These are phyloP conservation scores for Apiospora koreana DNA, from an alignment of 2,329 filamentous ascomycete genomes.

Conservation along the genomic window DNA sequence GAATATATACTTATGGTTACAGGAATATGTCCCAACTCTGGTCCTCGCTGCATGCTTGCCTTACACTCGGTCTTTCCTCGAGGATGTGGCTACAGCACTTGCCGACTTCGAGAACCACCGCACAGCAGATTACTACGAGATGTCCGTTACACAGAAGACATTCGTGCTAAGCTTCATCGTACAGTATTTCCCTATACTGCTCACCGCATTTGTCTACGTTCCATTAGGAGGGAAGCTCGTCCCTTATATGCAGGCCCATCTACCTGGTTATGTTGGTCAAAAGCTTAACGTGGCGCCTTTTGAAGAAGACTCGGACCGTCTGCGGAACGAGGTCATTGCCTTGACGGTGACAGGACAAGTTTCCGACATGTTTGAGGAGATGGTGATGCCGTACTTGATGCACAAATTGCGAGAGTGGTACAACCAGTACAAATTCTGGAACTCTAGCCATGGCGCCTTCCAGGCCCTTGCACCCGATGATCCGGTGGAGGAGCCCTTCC, in stretches of 20 bases:
- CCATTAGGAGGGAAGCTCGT: slow-evolving; percentile 70
- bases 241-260: slow-evolving; percentile 64
- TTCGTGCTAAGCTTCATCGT: slow-evolving; percentile 81
- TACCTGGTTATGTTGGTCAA: slow-evolving; percentile 52
- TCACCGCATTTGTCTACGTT: slow-evolving; percentile 80
- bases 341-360: slow-evolving; percentile 74
- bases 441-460: slow-evolving; percentile 39
- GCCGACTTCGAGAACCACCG: slow-evolving; percentile 77
- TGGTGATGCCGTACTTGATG: slow-evolving; percentile 69
- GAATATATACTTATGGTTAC: background rate
- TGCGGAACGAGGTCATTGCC: slow-evolving; percentile 74
- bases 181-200: slow-evolving; percentile 73
- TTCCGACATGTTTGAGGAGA: slow-evolving; percentile 71
- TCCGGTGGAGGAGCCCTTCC: slow-evolving; percentile 63
- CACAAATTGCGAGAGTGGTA: slow-evolving; percentile 54
- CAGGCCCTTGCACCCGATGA: slow-evolving; percentile 55
- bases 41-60: slow-evolving; percentile 69
- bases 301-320: slow-evolving; percentile 63
- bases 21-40: slow-evolving; percentile 74
- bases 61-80: slow-evolving; percentile 63
- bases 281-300: slow-evolving; percentile 59
- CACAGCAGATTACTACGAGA: slow-evolving; percentile 67
- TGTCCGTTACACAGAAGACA: slow-evolving; percentile 71
- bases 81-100: slow-evolving; percentile 61
- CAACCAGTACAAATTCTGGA: slow-evolving; percentile 35